Evolutionary conservation across 1,139 yeast species (phyloP).

Genomic region (Suhomyces atakaporum): DNA sequence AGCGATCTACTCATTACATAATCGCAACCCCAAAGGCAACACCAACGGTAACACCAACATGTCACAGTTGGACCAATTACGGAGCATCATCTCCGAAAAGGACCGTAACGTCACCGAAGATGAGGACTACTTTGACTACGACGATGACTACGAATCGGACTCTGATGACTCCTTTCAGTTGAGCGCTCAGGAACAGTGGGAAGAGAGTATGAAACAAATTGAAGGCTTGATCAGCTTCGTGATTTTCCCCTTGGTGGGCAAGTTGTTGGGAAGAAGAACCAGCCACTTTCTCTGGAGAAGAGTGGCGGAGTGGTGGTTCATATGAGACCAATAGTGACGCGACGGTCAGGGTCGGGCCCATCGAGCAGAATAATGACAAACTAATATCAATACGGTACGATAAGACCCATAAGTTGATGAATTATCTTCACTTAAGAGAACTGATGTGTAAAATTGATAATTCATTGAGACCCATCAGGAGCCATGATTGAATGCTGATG

Average conservation of each 20-base stretch:
- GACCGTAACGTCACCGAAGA: slow-evolving; percentile 17
- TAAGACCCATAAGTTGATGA: too few relatives aligned
- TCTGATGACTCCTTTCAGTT: slow-evolving; percentile 13
- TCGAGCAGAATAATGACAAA: too few relatives aligned
- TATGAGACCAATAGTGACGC: too few relatives aligned
- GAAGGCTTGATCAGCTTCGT: slow-evolving; percentile 57
- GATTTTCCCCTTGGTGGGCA: slow-evolving; percentile 69
- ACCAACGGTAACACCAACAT: slow-evolving; percentile 1
- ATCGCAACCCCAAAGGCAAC: background rate
- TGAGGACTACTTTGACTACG: slow-evolving; percentile 16
- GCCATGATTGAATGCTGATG: too few relatives aligned
- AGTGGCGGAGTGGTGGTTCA: slow-evolving; percentile 37
- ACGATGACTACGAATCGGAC: slow-evolving; percentile 16
- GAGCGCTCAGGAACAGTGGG: slow-evolving; percentile 76
- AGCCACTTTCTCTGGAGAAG: slow-evolving; percentile 36
- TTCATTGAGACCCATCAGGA: too few relatives aligned
- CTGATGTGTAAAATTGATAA: too few relatives aligned
- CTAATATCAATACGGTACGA: too few relatives aligned
- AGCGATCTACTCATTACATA: background rate
- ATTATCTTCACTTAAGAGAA: too few relatives aligned
- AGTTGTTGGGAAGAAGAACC: slow-evolving; percentile 65
- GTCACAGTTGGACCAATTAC: slow-evolving; percentile 14
- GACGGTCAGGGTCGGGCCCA: too few relatives aligned
- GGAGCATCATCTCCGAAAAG: slow-evolving; percentile 8
- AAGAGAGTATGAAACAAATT: slow-evolving; percentile 67